Conservation (phyloP, 2,329 filamentous ascomycete genomes). For the Venturia pyrina region DNA sequence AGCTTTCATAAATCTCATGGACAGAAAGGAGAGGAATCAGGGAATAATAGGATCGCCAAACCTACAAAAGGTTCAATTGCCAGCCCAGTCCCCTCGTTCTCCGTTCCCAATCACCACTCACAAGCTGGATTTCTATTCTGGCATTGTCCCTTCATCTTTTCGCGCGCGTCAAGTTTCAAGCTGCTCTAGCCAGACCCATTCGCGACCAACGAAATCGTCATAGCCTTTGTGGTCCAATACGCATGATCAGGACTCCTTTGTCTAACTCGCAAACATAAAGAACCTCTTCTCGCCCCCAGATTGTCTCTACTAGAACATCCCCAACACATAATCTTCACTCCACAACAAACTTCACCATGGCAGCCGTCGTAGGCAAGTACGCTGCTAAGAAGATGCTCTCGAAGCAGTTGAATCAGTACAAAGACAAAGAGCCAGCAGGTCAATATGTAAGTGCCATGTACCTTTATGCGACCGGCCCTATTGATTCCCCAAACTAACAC, state of each 20-base stretch:
- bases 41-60: not conserved
- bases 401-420: conserved; percentile 38
- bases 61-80: not conserved
- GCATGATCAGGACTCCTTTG: not conserved
- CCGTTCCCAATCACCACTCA: not conserved
- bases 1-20: not conserved
- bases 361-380: conserved; percentile 36
- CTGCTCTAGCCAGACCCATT: not conserved
- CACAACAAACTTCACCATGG: conserved; percentile 25
- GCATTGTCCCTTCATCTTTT: not conserved
- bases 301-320: not conserved
- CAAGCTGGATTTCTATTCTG: not conserved
- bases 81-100: not conserved
- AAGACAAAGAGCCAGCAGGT: conserved; percentile 30
- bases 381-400: conserved; percentile 40
- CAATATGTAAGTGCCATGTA: conserved; percentile 27
- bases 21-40: not conserved
- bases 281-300: not conserved
- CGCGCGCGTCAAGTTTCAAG: not conserved
- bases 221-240: not conserved
- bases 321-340: not conserved
- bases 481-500: conserved; percentile 11
- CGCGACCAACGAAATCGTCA: not conserved
- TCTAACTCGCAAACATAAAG: not conserved
- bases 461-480: not conserved